phyloP scores from a whole-genome alignment of 768 basidiomycete genomes.

The Mycena metata region DNA sequence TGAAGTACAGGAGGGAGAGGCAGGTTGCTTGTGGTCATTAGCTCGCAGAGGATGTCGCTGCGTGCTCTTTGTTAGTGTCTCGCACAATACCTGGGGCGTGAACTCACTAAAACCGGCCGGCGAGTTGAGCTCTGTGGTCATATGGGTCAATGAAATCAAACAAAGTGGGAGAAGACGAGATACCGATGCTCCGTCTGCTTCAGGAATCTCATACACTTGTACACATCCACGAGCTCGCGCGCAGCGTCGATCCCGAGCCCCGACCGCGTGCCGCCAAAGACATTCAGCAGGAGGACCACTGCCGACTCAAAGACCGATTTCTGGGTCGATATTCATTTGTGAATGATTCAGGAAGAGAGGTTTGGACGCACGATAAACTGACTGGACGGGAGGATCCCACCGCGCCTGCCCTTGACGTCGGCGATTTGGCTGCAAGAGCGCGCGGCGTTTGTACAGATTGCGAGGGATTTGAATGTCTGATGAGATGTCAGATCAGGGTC shows the following conservation, averaged over 20 bases:
- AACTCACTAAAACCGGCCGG: conserved; percentile 33
- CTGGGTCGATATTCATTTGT: conserved; percentile 7
- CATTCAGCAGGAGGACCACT: conserved; percentile 59
- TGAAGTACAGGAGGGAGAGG: conserved; percentile 19
- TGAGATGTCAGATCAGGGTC: background rate
- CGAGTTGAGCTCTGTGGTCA: conserved; percentile 25
- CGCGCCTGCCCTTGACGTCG: conserved; percentile 54
- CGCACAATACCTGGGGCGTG: background rate
- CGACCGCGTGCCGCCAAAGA: conserved; percentile 53
- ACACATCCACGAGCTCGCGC: conserved; percentile 54
- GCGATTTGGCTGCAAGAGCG: conserved; percentile 70
- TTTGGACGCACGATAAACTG: conserved; percentile 5
- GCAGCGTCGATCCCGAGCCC: conserved; percentile 47
- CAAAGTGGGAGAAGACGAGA: background rate
- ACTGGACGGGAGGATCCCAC: conserved; percentile 41
- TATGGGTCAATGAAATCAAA: background rate
- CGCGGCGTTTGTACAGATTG: conserved; percentile 76
- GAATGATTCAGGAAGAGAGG: no score
- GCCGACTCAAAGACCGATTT: conserved; percentile 56
- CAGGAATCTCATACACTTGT: conserved; percentile 50
- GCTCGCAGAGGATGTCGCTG: conserved; percentile 32
- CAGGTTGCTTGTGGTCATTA: conserved; percentile 25
- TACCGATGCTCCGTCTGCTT: conserved; percentile 24
- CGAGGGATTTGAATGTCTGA: conserved; percentile 59
- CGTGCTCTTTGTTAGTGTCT: background rate